A percentile compares a stretch with the other conserved stretches of the same genome.
Conservation (phyloP, 2,329 filamentous ascomycete species). For the Alternaria tenuissima region DNA sequence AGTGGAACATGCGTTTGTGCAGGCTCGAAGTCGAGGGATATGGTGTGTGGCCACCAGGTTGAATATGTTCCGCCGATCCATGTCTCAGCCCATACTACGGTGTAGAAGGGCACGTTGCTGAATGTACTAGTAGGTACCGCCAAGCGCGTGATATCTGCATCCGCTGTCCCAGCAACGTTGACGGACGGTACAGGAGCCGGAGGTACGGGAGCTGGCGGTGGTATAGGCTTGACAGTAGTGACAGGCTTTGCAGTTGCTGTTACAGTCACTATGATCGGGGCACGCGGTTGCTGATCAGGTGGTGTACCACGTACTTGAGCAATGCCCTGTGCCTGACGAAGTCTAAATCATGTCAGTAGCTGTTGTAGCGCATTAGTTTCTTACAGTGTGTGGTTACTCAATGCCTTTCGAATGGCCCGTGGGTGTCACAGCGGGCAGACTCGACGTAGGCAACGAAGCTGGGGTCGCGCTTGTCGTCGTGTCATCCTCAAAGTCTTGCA, state of each 20-base stretch:
- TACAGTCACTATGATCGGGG: neutral
- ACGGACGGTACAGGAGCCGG: conserved; percentile 1
- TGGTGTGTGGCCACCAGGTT: conserved; percentile 46
- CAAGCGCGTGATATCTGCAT: neutral
- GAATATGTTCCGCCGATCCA: conserved; percentile 31
- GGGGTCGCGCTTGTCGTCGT: conserved; percentile 12
- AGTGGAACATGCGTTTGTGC: conserved; percentile 27
- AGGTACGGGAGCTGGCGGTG: conserved; percentile 8
- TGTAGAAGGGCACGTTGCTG: conserved; percentile 31
- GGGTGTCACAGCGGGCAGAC: neutral
- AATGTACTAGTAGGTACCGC: conserved; percentile 10
- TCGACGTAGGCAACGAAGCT: conserved; percentile 8
- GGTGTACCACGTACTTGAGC: conserved; percentile 2
- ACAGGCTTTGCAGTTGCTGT: conserved; percentile 3
- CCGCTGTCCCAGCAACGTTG: neutral
- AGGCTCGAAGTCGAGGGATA: conserved; percentile 38
- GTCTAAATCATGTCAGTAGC: conserved; percentile 17
- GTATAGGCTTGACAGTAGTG: conserved; percentile 8
- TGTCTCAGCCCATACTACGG: conserved; percentile 46
- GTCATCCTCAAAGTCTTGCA: conserved; percentile 1
- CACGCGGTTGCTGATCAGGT: conserved; percentile 7
- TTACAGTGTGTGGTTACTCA: neutral
- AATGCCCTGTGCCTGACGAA: conserved; percentile 21
- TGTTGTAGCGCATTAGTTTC: neutral
- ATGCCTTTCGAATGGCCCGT: neutral